Conservation (phyloP, 305 asterid genomes). For the Ajuga reptans region DNA sequence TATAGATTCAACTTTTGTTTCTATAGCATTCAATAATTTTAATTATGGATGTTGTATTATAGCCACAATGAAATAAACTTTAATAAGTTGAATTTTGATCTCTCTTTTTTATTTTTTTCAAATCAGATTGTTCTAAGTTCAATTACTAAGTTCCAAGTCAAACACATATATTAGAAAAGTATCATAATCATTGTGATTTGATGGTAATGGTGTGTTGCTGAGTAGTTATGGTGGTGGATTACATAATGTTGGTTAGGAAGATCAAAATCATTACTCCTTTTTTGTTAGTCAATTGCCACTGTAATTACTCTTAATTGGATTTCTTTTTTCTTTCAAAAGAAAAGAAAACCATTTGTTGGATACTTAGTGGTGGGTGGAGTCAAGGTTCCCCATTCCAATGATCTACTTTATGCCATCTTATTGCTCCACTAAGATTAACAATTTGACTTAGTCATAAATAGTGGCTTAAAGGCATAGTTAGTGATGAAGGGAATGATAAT, state of each 20-base stretch:
- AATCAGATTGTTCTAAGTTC: too few relatives aligned
- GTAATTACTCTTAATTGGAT: neutral
- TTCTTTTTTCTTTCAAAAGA: neutral
- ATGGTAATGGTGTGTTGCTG: slow-evolving; percentile 19
- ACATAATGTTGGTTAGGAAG: slow-evolving; percentile 21
- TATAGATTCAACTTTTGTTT: too few relatives aligned
- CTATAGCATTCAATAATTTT: too few relatives aligned
- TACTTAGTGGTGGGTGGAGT: slow-evolving; percentile 17
- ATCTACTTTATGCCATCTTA: slow-evolving; percentile 20
- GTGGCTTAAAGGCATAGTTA: slow-evolving; percentile 20
- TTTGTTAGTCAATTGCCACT: slow-evolving; percentile 25
- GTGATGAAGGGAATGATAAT: slow-evolving; percentile 12
- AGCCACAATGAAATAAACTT: too few relatives aligned
- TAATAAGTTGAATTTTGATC: too few relatives aligned
- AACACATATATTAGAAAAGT: too few relatives aligned
- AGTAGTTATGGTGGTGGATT: slow-evolving; percentile 28
- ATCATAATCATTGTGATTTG: slow-evolving; percentile 19
- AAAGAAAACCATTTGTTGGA: too few relatives aligned
- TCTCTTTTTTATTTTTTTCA: too few relatives aligned
- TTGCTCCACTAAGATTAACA: slow-evolving; percentile 26
- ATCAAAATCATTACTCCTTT: slow-evolving; percentile 23
- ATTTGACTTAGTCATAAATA: slow-evolving; percentile 27
- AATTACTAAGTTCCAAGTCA: too few relatives aligned
- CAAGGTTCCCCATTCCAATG: slow-evolving; percentile 31
- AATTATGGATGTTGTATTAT: too few relatives aligned